These are phyloP conservation scores for Colletotrichum theobromicola DNA, from an alignment of 2,329 filamentous ascomycete species.

Conservation along the genomic window DNA sequence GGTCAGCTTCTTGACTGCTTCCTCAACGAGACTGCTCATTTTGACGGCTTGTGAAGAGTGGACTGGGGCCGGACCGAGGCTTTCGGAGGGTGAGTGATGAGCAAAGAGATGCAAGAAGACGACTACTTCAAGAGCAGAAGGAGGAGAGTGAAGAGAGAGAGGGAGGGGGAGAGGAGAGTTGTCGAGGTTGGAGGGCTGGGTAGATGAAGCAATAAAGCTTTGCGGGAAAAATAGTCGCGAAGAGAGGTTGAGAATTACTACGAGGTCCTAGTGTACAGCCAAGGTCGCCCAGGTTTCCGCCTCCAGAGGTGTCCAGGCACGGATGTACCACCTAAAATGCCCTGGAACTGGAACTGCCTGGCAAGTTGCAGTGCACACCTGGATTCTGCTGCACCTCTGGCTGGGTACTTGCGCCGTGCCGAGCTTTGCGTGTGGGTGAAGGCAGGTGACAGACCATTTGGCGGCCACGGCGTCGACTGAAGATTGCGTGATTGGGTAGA, in stretches of 20 bases:
- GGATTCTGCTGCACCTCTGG: background rate
- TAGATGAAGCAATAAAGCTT: slow-evolving; percentile 18
- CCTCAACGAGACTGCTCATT: slow-evolving; percentile 85
- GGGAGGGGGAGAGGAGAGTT: background rate
- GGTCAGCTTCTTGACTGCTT: slow-evolving; percentile 85
- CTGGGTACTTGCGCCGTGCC: background rate
- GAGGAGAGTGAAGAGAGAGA: slow-evolving; percentile 1
- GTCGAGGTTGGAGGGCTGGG: slow-evolving; percentile 13
- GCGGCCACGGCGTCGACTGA: background rate
- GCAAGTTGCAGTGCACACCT: background rate
- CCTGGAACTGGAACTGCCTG: background rate
- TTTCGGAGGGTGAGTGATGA: background rate
- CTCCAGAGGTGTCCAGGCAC: background rate
- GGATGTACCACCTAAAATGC: background rate
- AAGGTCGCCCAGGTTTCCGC: slow-evolving; percentile 13
- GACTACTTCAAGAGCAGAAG: background rate
- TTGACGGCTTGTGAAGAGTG: slow-evolving; percentile 40
- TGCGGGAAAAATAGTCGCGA: slow-evolving; percentile 23
- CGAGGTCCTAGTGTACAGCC: background rate
- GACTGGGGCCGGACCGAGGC: slow-evolving; percentile 25
- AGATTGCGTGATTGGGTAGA: slow-evolving; percentile 8
- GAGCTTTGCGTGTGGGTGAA: slow-evolving; percentile 16
- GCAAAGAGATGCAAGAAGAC: slow-evolving; percentile 19
- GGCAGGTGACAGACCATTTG: slow-evolving; percentile 15
- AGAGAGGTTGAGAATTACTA: slow-evolving; percentile 19